phyloP scores from a whole-genome alignment of 2,329 filamentous ascomycete species.

The Aspergillus felis region DNA sequence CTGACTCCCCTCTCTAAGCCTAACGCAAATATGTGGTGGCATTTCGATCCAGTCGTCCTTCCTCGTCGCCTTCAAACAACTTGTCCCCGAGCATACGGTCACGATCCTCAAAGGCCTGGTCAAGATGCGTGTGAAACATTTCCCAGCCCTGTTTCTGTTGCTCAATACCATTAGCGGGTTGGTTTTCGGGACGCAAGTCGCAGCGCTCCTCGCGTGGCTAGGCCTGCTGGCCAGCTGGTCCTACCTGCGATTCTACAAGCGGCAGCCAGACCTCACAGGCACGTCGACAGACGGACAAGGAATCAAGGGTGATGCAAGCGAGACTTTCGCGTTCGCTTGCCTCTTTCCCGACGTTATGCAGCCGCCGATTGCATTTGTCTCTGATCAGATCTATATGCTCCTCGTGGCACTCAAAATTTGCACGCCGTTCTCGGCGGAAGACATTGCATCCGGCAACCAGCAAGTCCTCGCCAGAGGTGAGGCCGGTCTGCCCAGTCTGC shows the following conservation, averaged over 20 bases:
- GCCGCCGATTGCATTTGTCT: constrained; percentile 68
- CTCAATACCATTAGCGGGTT: constrained; percentile 66
- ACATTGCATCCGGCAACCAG: constrained; percentile 69
- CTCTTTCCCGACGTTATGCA: constrained; percentile 89
- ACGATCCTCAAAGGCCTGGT: constrained; percentile 85
- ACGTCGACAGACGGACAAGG: constrained; percentile 51
- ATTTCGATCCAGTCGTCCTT: constrained; percentile 88
- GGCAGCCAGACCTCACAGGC: constrained; percentile 52
- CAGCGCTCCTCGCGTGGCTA: constrained; percentile 72
- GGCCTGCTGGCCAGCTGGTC: constrained; percentile 89
- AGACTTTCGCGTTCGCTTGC: constrained; percentile 92
- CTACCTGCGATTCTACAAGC: constrained; percentile 93
- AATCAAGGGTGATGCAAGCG: constrained; percentile 85
- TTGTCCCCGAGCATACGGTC: constrained; percentile 94
- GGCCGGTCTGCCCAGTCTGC: constrained; percentile 56
- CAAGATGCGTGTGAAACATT: constrained; percentile 81
- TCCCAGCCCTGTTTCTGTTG: constrained; percentile 70
- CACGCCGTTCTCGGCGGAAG: constrained; percentile 78
- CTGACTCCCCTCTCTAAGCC: constrained; percentile 46
- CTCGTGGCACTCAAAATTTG: constrained; percentile 74
- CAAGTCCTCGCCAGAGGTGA: constrained; percentile 64
- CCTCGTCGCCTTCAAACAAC: constrained; percentile 94
- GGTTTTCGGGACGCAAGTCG: constrained; percentile 66
- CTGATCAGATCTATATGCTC: constrained; percentile 68
- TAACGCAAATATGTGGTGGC: constrained; percentile 81